phyloP scores from a whole-genome alignment of 352 stramenopile genomes.

The Phytophthora idaei region DNA sequence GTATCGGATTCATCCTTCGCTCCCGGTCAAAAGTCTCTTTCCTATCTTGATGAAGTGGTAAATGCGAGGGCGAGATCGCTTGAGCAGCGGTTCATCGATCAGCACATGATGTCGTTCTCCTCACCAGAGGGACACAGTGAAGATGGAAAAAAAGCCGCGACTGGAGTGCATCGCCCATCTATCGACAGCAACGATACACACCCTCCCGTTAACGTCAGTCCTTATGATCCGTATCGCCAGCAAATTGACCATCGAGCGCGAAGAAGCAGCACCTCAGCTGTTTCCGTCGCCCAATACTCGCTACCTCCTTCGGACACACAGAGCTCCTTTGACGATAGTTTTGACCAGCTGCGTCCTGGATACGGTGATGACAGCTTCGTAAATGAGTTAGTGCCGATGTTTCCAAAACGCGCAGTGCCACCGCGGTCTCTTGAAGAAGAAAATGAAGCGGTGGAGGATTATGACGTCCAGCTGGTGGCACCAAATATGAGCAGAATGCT shows the following conservation, averaged over 20 bases:
- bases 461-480: constrained; percentile 41
- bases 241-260: constrained; percentile 36
- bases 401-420: constrained; percentile 30
- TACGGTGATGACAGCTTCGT: constrained; percentile 51
- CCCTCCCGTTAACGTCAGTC: constrained; percentile 10
- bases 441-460: constrained; percentile 31
- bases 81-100: constrained; percentile 29
- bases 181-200: constrained; percentile 1
- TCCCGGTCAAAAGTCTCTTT: constrained; percentile 30
- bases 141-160: constrained; percentile 9
- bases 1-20: constrained; percentile 25
- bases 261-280: constrained; percentile 33
- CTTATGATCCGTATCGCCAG: constrained; percentile 26
- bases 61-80: constrained; percentile 19
- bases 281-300: constrained; percentile 57
- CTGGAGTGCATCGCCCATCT: constrained; percentile 6
- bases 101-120: constrained; percentile 35
- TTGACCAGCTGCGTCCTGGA: constrained; percentile 26
- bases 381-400: constrained; percentile 71
- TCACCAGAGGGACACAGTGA: constrained; percentile 25
- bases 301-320: constrained; percentile 63
- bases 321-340: constrained; percentile 63
- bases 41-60: constrained; percentile 23
- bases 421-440: constrained; percentile 21
- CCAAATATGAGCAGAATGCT: constrained; percentile 45